Base-by-base conservation (phyloP, 2,329 filamentous ascomycete species). In the Diaporthe nobilis region DNA sequence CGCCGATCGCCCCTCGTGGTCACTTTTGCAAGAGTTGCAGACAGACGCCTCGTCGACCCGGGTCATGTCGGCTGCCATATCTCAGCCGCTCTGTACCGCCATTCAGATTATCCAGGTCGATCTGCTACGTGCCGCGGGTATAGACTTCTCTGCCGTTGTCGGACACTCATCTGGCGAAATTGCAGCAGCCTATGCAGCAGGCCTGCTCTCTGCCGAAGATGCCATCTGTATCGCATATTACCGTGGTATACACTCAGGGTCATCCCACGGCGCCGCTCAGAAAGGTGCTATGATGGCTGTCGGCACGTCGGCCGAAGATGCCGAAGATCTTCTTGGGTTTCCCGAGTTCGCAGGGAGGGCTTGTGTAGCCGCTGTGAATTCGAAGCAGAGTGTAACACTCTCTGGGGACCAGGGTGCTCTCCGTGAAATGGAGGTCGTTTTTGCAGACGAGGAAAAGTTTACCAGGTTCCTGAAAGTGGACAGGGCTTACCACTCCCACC, bases 91-190 rank as follows among this genome's bases (percentile, higher is more conserved):
- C 0, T 86, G 83, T 70, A 86, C 85, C 2, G 85, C 84, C 0
- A 34, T 87, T 0, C 86, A 87, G 75, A 79, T 87, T 3, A 77
- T 80, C 3, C 77, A 85, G 0, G 81, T 86, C 0, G 81, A 85
- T 17, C 65, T 85, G 0, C 78, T 86, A 2, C 51, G 31, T 4
- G 37, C 42, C 0, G 78, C 77, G 0, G 79, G 79, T 1, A 55
- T 84, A 4, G 12, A 58, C 2, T 79, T 82, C 1, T 22, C 55
- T 1, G 77, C 76, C 2, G 81, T 84, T 1, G 73, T 81, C 2
- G 76, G 83, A 2, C 80, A 85, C 57, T 79, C 80, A 22, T 77
- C 79, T 1, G 81, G 81, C 13, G 75, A 76, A n/a, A 74, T 76
- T 5, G 75, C 57, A 4, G 72, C 75, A 1, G 75, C 72, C 5